Conservation (phyloP, 2,329 filamentous ascomycete genomes). For the Atkinsonella hypoxylon region DNA sequence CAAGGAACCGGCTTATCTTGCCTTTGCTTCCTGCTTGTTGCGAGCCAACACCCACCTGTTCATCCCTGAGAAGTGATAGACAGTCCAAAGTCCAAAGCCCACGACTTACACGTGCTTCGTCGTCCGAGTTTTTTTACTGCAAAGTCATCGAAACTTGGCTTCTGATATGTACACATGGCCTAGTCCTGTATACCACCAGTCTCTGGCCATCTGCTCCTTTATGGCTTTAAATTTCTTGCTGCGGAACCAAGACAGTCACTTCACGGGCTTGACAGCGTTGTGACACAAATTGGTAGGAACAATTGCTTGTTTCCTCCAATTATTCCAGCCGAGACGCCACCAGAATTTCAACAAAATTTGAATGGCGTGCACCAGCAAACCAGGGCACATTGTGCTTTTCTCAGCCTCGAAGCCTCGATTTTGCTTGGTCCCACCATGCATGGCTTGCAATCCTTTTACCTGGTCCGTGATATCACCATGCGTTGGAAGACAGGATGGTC, state of each 20-base stretch:
- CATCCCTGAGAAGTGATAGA: background rate
- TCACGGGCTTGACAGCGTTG: background rate
- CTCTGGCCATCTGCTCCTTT: background rate
- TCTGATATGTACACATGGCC: background rate
- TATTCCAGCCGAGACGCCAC: background rate
- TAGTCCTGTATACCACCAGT: background rate
- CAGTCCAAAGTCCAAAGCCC: background rate
- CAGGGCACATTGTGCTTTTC: background rate
- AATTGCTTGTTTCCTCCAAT: background rate
- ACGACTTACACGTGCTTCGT: background rate
- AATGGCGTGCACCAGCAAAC: background rate
- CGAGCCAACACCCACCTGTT: background rate
- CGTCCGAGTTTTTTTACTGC: background rate
- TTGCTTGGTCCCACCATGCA: background rate
- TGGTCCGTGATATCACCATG: background rate
- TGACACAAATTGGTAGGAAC: background rate
- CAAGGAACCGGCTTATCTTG: background rate
- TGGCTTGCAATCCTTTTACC: background rate
- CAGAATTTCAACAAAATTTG: background rate
- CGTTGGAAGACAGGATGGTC: background rate
- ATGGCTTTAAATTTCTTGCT: background rate
- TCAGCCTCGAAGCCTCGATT: background rate
- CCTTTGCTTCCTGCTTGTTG: background rate
- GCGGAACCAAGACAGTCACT: background rate
- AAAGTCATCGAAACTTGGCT: background rate